phyloP scores from a whole-genome alignment of 140 eudicot species.

The Erigeron philadelphicus region DNA sequence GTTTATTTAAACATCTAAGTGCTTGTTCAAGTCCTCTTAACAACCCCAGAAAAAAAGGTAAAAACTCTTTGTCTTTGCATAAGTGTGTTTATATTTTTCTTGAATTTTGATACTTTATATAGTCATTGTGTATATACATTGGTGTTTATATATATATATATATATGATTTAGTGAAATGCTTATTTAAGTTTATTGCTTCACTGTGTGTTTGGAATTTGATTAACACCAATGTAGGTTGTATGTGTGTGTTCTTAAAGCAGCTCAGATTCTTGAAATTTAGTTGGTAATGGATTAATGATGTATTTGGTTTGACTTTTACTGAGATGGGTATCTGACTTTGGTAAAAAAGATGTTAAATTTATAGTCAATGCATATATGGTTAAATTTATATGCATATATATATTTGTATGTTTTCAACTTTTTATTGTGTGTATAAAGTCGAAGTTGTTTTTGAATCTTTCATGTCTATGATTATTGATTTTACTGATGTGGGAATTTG shows the following conservation, averaged over 20 bases:
- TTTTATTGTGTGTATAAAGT: background rate
- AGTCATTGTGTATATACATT: background rate
- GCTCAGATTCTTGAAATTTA: background rate
- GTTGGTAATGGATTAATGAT: background rate
- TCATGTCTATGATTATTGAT: too few relatives aligned
- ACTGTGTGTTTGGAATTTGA: background rate
- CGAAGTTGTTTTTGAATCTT: background rate
- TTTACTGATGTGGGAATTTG: too few relatives aligned
- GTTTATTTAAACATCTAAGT: background rate
- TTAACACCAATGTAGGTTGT: conserved; percentile 15
- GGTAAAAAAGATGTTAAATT: conserved; percentile 1
- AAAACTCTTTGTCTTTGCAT: background rate
- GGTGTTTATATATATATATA: too few relatives aligned
- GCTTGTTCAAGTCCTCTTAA: conserved; percentile 20
- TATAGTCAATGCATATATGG: background rate
- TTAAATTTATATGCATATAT: background rate
- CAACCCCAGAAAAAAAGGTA: conserved; percentile 23
- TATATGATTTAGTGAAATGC: background rate
- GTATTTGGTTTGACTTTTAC: background rate
- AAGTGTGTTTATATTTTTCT: background rate
- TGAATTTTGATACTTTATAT: background rate
- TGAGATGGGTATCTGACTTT: background rate
- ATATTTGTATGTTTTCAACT: background rate
- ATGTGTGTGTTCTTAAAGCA: background rate
- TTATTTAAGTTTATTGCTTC: conserved; percentile 16